Evolutionary conservation across 257 asterid species (phyloP).

Genomic region (Echites panduratus): DNA sequence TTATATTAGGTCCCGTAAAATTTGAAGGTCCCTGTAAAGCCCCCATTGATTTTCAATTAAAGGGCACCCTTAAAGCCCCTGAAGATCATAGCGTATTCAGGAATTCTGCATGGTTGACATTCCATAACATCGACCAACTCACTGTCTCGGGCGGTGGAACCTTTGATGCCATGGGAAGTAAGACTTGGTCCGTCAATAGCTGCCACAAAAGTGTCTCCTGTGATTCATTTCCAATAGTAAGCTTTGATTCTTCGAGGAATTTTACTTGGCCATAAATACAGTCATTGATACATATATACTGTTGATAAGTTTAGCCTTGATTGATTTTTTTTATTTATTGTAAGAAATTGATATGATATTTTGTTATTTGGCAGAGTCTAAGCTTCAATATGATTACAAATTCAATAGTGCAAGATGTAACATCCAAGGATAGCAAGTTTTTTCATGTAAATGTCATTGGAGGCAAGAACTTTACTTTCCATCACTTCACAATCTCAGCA

Average conservation of each 20-base stretch:
- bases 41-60: conserved; percentile 26
- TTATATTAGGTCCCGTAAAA: conserved; percentile 13
- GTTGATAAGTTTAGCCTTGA: no score
- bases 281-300: no score
- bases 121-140: conserved; percentile 24
- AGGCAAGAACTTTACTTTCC: neutral
- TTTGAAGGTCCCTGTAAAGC: conserved; percentile 29
- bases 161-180: conserved; percentile 40
- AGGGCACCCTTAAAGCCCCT: conserved; percentile 36
- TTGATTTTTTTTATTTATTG: no score
- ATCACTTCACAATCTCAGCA: neutral
- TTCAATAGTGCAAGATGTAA: neutral
- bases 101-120: conserved; percentile 32
- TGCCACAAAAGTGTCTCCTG: conserved; percentile 27
- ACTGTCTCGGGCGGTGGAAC: conserved; percentile 44
- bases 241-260: neutral
- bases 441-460: neutral
- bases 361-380: neutral
- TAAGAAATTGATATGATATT: no score
- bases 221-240: conserved; percentile 29
- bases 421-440: conserved; percentile 10
- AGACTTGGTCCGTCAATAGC: conserved; percentile 37
- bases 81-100: conserved; percentile 20
- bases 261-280: no score
- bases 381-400: neutral